A percentile compares a stretch with the other conserved stretches of the same genome.
These are phyloP conservation scores for Ceratocystis cubensis DNA, from an alignment of 2,329 filamentous ascomycete species.

Conservation along the genomic window DNA sequence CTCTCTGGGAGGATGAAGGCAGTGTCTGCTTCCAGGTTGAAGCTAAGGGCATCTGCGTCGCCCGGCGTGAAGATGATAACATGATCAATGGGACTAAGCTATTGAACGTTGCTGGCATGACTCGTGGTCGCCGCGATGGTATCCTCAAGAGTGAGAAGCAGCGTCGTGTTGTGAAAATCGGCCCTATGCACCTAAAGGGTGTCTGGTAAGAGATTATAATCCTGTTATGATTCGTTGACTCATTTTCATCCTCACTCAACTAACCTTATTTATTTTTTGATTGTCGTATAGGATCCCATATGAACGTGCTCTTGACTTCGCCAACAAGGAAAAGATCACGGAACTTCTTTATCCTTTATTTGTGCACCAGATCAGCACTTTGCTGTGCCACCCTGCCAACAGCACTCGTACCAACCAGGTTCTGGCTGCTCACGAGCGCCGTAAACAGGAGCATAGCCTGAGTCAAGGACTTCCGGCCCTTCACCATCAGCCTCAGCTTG, in stretches of 20 bases:
- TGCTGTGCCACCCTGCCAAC: conserved; percentile 89
- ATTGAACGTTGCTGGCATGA: conserved; percentile 96
- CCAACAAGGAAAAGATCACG: conserved; percentile 99
- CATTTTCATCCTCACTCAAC: conserved; percentile 20
- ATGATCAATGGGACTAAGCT: conserved; percentile 99
- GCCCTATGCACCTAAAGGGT: conserved; percentile 96
- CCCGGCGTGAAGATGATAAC: conserved; percentile 89
- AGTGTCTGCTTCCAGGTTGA: conserved; percentile 97
- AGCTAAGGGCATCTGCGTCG: conserved; percentile 89
- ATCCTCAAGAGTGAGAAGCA: conserved; percentile 97
- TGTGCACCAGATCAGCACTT: conserved; percentile 88
- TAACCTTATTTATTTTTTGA: neutral
- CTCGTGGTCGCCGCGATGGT: conserved; percentile 81
- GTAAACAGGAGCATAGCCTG: conserved; percentile 57
- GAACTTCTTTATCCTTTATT: conserved; percentile 91
- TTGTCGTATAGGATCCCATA: conserved; percentile 69
- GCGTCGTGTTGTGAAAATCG: conserved; percentile 95
- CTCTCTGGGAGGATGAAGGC: conserved; percentile 95
- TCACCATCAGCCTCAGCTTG: conserved; percentile 49
- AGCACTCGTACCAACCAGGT: conserved; percentile 70
- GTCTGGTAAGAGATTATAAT: conserved; percentile 61
- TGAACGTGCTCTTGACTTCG: conserved; percentile 92
- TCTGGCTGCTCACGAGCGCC: conserved; percentile 70
- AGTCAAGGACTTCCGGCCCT: conserved; percentile 51
- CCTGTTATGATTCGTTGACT: neutral